Percentiles rank a stretch among this genome's conserved stretches.
Conservation (phyloP, 2,329 filamentous ascomycete species). For the Penicillium brasilianum region DNA sequence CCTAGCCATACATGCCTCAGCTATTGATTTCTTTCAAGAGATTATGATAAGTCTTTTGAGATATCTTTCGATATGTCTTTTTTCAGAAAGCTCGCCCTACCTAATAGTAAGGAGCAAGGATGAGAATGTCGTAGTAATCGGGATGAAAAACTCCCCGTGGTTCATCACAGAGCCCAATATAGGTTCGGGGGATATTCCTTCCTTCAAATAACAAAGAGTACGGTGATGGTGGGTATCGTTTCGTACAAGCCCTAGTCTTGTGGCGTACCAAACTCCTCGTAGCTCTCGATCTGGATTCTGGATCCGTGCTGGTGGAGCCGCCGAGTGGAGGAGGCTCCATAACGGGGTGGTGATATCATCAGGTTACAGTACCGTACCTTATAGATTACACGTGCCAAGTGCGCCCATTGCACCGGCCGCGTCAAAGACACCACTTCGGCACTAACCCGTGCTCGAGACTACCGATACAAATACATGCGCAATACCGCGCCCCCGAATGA, state of each 20-base stretch:
- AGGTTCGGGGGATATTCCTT: not conserved
- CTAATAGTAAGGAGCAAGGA: not conserved
- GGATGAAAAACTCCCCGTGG: not conserved
- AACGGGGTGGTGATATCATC: slow-evolving; percentile 1
- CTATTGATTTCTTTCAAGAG: too few relatives aligned
- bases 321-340: not conserved
- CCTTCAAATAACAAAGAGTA: not conserved
- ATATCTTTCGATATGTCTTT: too few relatives aligned
- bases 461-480: slow-evolving; percentile 6
- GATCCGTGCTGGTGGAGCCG: not conserved
- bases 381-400: not conserved
- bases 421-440: not conserved
- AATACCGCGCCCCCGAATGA: slow-evolving; percentile 19
- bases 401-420: not conserved
- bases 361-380: not conserved
- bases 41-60: too few relatives aligned
- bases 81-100: not conserved
- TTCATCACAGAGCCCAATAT: not conserved
- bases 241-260: not conserved
- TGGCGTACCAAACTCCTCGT: not conserved
- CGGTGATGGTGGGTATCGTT: not conserved
- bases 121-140: not conserved
- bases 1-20: too few relatives aligned
- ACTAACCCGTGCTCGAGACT: not conserved
- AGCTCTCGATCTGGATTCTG: not conserved